Base-by-base conservation (phyloP, 148 eudicot genomes). In the Beta vulgaris region DNA sequence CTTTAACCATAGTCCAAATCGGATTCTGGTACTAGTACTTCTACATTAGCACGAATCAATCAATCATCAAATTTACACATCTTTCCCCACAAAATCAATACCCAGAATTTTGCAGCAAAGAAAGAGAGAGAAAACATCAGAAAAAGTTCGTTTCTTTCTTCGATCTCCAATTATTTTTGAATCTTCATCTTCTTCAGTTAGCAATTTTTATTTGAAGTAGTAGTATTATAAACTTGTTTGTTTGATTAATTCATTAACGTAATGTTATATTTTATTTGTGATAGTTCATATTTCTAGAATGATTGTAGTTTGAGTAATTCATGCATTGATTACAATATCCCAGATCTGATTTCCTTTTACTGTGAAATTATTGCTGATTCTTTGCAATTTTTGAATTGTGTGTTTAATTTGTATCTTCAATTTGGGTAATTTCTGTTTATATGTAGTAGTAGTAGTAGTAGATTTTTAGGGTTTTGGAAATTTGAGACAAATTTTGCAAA, bases 301-400 rank as follows among this genome's bases (percentile, higher is more conserved):
- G 35, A 37, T 66, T 46, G 11, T 46, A 7, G 5, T 48, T 36
- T 54, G 42, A 16, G 0, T 25, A 15, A 18, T 58, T 72, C 10
- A 26, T 40, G 16, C 23, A 42, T 42, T 73, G 55, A 40, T 68
- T 42, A 39, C 71, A 26, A 34, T 21, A 43, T 31, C 43, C 51
- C 28, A 73, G 76, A 73, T 73, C 76, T 60, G 68, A 55, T 58
- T 31, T 43, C 7, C 48, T 43, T 43, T 43, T 9, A 43, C 10
- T 51, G 57, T 51, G 26, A 51, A 6, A 51, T 51, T 51, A 51
- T 51, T n/a, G 57, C 57, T 43, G 51, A 35, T 21, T 46, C 23
- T 16, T 66, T 4, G 29, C 11, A 28, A 1, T 68, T 39, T 53
- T 43, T 40, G 65, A 42, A 40, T 42, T 7, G 26, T 18, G 14